Evolutionary conservation across 768 basidiomycete species (phyloP).

Genomic region (Suillus paluster): DNA sequence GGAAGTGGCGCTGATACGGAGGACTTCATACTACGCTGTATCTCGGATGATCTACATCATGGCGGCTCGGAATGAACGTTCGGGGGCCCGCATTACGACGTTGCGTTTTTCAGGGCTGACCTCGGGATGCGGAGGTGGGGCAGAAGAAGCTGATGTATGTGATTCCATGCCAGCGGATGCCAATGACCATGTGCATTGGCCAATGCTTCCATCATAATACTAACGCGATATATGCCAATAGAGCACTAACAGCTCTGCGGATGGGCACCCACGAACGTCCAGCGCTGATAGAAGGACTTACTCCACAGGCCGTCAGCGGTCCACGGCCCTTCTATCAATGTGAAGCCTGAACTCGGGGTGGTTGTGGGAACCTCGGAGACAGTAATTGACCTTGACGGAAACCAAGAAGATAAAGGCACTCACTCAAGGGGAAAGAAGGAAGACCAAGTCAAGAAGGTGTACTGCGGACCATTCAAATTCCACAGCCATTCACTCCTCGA

Average conservation of each 20-base stretch:
- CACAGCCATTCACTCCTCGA: no score
- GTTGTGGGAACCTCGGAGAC: not conserved
- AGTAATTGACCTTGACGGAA: not conserved
- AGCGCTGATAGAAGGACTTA: not conserved
- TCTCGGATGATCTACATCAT: not conserved
- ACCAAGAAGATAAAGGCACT: not conserved
- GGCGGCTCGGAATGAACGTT: not conserved
- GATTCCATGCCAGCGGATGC: not conserved
- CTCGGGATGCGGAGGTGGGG: not conserved
- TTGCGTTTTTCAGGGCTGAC: not conserved
- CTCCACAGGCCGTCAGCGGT: not conserved
- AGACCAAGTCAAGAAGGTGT: not conserved
- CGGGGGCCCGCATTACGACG: not conserved
- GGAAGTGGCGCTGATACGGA: not conserved
- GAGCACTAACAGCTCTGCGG: not conserved
- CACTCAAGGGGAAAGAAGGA: not conserved
- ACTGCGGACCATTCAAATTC: not conserved
- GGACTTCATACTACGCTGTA: not conserved
- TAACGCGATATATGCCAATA: not conserved
- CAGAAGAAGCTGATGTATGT: not conserved
- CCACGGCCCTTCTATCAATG: not conserved
- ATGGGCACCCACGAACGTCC: not conserved
- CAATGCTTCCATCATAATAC: not conserved
- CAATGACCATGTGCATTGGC: no score
- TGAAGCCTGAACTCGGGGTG: not conserved